These are phyloP conservation scores for Bonia amplexicaulis DNA, from an alignment of 176 grass and related monocot species.

Conservation along the genomic window DNA sequence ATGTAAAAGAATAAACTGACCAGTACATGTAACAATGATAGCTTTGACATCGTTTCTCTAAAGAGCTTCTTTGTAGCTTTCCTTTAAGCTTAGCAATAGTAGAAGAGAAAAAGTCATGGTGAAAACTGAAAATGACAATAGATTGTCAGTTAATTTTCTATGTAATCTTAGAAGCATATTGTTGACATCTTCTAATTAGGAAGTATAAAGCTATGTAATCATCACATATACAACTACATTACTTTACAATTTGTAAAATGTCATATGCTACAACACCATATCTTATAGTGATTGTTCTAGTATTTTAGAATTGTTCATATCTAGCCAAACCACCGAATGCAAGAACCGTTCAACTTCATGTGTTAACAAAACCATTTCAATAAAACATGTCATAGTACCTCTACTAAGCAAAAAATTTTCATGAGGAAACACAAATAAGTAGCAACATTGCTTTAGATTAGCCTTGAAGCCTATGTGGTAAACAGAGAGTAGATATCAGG, in stretches of 20 bases:
- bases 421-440: no score
- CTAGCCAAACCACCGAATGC: not conserved
- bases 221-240: not conserved
- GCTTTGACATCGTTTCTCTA: slow-evolving; percentile 88
- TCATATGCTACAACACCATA: not conserved
- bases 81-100: slow-evolving; percentile 72
- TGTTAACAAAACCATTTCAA: not conserved
- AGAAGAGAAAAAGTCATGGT: slow-evolving; percentile 13
- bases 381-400: not conserved
- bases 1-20: not conserved
- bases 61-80: slow-evolving; percentile 74
- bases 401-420: not conserved
- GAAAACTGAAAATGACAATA: slow-evolving; percentile 43
- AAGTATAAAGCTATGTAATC: not conserved
- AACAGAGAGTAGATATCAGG: no score
- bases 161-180: not conserved
- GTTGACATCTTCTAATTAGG: not conserved
- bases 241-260: not conserved
- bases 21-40: slow-evolving; percentile 65
- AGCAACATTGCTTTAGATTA: no score
- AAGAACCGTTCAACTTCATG: not conserved
- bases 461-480: no score
- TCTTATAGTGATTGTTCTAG: not conserved
- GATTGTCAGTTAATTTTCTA: slow-evolving; percentile 14
- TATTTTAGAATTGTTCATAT: not conserved